These are phyloP conservation scores for Drechslerella dactyloides DNA, from an alignment of 2,329 filamentous ascomycete genomes.

Conservation along the genomic window DNA sequence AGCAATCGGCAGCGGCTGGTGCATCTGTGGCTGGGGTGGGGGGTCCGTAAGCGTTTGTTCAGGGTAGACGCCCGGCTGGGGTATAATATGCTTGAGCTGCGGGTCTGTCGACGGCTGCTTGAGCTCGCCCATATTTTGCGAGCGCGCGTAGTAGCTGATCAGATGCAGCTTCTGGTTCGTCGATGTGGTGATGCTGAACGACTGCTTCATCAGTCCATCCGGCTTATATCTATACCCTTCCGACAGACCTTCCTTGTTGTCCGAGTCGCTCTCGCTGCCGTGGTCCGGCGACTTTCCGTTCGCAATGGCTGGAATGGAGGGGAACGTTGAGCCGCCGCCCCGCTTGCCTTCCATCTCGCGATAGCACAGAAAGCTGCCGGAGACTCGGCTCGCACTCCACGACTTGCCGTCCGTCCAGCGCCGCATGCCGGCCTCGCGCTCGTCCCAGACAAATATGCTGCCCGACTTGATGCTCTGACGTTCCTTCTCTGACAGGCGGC, in stretches of 20 bases:
- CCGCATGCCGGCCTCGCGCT: constrained; percentile 96
- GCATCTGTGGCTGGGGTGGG: constrained; percentile 73
- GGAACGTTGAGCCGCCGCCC: constrained; percentile 73
- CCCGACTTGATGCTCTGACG: constrained; percentile 93
- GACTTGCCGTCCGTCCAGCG: constrained; percentile 99
- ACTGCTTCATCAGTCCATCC: constrained; percentile 98
- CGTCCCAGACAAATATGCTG: constrained; percentile 99
- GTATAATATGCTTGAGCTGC: constrained; percentile 78
- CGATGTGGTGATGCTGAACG: constrained; percentile 96
- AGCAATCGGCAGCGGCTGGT: constrained; percentile 59
- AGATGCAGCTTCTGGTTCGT: constrained; percentile 90
- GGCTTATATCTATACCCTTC: constrained; percentile 95
- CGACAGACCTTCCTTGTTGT: constrained; percentile 73
- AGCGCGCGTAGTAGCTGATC: constrained; percentile 92
- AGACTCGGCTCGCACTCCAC: constrained; percentile 97
- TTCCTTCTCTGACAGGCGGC: constrained; percentile 93
- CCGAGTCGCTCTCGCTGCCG: constrained; percentile 78
- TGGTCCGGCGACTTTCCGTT: constrained; percentile 82
- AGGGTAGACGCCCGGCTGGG: constrained; percentile 93
- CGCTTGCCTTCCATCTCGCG: constrained; percentile 99
- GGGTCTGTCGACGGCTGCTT: constrained; percentile 83
- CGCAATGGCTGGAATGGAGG: constrained; percentile 60
- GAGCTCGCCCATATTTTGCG: constrained; percentile 66
- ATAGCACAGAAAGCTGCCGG: constrained; percentile 95
- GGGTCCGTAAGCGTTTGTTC: constrained; percentile 83